Conservation (phyloP, 352 stramenopile species). For the Thraustochytrium striatum region DNA sequence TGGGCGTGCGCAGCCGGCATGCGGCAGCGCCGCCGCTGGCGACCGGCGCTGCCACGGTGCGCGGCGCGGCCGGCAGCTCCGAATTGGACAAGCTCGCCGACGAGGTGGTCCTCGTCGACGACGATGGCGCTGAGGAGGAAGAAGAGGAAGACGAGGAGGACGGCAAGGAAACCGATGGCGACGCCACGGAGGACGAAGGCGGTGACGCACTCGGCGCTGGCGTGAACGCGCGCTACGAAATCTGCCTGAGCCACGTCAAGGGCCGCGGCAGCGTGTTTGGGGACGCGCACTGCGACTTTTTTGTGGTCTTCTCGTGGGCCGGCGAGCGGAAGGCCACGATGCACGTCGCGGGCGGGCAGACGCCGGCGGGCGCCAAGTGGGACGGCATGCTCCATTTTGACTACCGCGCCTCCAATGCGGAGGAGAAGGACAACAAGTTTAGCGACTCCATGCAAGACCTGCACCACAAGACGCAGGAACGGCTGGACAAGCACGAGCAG, state of each 20-base stretch:
- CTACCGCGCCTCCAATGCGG: neutral
- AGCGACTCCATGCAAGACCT: constrained; percentile 23
- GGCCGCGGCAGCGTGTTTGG: constrained; percentile 26
- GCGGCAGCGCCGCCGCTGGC: no score
- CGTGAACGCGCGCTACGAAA: constrained; percentile 18
- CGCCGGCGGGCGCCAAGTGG: constrained; percentile 3
- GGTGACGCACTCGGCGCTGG: neutral
- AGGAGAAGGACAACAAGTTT: constrained; percentile 19
- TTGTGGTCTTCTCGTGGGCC: constrained; percentile 24
- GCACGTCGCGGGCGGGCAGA: neutral
- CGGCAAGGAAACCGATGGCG: constrained; percentile 9
- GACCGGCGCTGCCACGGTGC: no score
- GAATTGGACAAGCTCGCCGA: neutral
- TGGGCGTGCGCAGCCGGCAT: no score
- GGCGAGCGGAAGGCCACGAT: neutral
- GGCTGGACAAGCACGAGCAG: neutral
- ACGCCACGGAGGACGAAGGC: neutral
- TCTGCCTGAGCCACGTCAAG: constrained; percentile 44
- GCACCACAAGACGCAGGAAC: neutral
- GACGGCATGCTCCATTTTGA: constrained; percentile 38
- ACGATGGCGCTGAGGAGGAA: neutral
- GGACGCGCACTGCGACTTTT: constrained; percentile 12
- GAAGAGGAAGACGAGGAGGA: neutral
- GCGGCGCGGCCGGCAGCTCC: no score
- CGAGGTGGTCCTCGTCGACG: neutral